Base-by-base conservation (phyloP, 345 rosid genomes). In the Cardiospermum halicacabum region DNA sequence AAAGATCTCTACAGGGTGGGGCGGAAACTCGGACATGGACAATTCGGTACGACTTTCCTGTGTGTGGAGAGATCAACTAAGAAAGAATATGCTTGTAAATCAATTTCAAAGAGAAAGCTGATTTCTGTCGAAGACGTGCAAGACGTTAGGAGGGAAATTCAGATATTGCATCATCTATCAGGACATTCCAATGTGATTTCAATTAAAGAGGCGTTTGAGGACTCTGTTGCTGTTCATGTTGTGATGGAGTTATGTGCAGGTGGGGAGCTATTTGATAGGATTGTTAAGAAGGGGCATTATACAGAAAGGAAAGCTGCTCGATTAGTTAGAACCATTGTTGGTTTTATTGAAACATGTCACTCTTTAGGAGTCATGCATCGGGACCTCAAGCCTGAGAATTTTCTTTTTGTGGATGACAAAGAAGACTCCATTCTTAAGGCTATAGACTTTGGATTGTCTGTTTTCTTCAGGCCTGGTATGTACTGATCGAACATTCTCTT, bases 241-340 rank as follows among this genome's bases (percentile, higher is more conserved):
- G 96, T 89, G 64, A 93, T 93, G 98, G 98, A 93, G 74, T 65
- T 88, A 64, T 89, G 98, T 49, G 69, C 76, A 58, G 98, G 98
- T 19, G 97, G 98, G 21, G 98, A 93, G 85, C 87, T 93, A 0
- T 93, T 93, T 12, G 97, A 93, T 63, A 78, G 97, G 71, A 93
- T 93, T 43, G 71, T 86, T n/a, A 73, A 79, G 62, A 76, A 88
- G 65, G 96, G 96, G 5, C 92, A 85, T 84, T 90, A 90, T 66
- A 68, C 83, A 3, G 95, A 90, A 70, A 87, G 77, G 47, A 78
- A 90, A 66, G 90, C 97, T 57, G 94, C 92, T 71, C 69, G 75
- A 64, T 71, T 90, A 68, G 85, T 90, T 60, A 81, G 83, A 58
- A 82, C 80, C 22, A 84, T 90, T 40, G 80, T 85, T 75, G 83